Conservation (phyloP, 1,284 basidiomycete genomes). For the Ustilago esculenta region DNA sequence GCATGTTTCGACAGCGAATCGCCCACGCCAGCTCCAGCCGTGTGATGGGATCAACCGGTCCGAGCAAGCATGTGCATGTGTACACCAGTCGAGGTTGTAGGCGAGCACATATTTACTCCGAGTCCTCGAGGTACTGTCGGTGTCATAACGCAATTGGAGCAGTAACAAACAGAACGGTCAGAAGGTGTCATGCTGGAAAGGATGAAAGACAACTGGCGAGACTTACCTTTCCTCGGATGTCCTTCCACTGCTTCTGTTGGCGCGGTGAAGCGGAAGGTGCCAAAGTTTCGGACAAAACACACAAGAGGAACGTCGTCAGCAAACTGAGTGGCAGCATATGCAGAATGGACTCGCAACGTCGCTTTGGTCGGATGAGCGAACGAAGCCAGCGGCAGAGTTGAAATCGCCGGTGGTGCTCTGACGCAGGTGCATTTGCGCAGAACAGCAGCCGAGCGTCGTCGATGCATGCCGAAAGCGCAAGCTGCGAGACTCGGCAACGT, state of each 20-base stretch:
- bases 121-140: constrained; percentile 45
- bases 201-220: no score
- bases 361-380: no score
- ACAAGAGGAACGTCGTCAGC: constrained; percentile 5
- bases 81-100: background rate
- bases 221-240: constrained; percentile 56
- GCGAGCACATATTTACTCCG: constrained; percentile 17
- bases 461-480: no score
- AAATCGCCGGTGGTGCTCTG: no score
- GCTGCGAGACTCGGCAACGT: no score
- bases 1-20: no score
- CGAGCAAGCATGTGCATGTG: background rate
- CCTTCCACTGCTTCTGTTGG: constrained; percentile 61
- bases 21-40: background rate
- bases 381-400: no score
- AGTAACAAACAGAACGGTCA: background rate
- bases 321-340: background rate
- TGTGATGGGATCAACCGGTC: background rate
- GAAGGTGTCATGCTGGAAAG: background rate
- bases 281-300: background rate
- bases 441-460: no score
- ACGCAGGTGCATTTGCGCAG: no score
- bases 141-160: background rate
- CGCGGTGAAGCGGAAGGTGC: background rate
- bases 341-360: no score